Percentiles rank a stretch among this genome's conserved stretches.
Conservation (phyloP, 305 asterid genomes). For the Fraxinus nigra region DNA sequence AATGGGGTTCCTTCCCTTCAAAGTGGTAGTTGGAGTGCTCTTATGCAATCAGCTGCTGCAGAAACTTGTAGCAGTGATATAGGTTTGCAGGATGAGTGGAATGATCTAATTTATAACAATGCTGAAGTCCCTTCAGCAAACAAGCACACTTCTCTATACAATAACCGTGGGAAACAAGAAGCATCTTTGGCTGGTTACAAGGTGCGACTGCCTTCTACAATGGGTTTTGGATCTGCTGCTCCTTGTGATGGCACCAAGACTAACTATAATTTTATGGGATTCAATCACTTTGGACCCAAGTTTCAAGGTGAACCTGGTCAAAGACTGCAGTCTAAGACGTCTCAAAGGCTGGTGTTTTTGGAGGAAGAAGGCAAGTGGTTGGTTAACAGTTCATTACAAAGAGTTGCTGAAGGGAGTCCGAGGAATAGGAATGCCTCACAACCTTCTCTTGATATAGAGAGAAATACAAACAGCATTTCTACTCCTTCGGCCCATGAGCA, state of each 20-base stretch:
- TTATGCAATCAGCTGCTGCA: conserved; percentile 89
- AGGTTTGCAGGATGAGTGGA: conserved; percentile 65
- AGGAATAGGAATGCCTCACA: conserved; percentile 39
- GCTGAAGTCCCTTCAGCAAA: conserved; percentile 42
- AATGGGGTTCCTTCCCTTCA: conserved; percentile 58
- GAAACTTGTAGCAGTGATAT: conserved; percentile 65
- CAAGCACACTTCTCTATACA: conserved; percentile 33
- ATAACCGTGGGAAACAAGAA: conserved; percentile 38
- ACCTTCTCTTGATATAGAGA: conserved; percentile 41
- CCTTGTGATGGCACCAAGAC: conserved; percentile 30
- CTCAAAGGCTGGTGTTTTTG: conserved; percentile 43
- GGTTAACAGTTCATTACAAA: conserved; percentile 30
- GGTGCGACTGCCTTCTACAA: conserved; percentile 36
- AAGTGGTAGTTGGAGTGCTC: conserved; percentile 91
- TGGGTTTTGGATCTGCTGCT: conserved; percentile 35
- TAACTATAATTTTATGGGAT: conserved; percentile 27
- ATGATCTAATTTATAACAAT: conserved; percentile 49
- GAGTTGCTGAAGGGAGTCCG: conserved; percentile 42
- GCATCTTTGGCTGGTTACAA: conserved; percentile 32
- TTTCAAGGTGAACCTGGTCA: conserved; percentile 42
- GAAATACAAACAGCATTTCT: conserved; percentile 32
- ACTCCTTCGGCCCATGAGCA: conserved; percentile 36
- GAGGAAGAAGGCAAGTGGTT: conserved; percentile 47
- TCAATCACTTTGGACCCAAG: conserved; percentile 43
- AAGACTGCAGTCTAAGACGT: conserved; percentile 35